A percentile compares a stretch with the other conserved stretches of the same genome.
Evolutionary conservation across 208 protist species (phyloP).

Genomic region (Trichomonas vaginalis): DNA sequence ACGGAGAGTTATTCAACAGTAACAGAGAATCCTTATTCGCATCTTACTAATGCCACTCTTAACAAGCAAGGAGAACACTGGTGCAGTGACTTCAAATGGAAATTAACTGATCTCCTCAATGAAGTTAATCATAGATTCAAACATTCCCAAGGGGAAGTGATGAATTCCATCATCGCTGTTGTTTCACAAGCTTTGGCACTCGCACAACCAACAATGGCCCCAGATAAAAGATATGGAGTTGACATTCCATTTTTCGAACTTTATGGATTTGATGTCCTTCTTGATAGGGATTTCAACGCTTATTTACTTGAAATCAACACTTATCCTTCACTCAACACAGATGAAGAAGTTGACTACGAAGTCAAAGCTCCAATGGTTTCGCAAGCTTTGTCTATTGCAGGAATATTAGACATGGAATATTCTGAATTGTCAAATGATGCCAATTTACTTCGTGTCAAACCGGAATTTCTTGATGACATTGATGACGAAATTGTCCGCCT

Average conservation of each 20-base stretch:
- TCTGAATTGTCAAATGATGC: background rate
- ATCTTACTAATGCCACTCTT: background rate
- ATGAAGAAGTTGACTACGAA: background rate
- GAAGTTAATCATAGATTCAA: background rate
- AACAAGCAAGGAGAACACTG: background rate
- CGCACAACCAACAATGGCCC: background rate
- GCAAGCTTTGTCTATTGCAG: background rate
- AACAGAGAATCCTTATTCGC: background rate
- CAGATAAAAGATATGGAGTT: background rate
- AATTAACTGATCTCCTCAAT: background rate
- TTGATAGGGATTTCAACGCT: constrained; percentile 19
- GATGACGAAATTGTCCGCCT: background rate
- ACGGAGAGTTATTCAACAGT: constrained; percentile 15
- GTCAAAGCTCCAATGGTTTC: background rate
- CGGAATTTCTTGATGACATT: background rate
- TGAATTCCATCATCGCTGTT: background rate
- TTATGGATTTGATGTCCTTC: constrained; percentile 26
- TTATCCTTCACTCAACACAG: background rate
- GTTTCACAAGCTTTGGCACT: background rate
- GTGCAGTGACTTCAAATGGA: background rate
- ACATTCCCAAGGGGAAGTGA: background rate
- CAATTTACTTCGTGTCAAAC: background rate
- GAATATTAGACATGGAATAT: background rate
- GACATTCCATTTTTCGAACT: constrained; percentile 3
- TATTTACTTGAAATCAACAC: constrained; percentile 26